Percentiles rank a stretch among this genome's conserved stretches.
Evolutionary conservation across 164 flowering plant genomes (phyloP).

Genomic region (Tetrastigma voinierianum): DNA sequence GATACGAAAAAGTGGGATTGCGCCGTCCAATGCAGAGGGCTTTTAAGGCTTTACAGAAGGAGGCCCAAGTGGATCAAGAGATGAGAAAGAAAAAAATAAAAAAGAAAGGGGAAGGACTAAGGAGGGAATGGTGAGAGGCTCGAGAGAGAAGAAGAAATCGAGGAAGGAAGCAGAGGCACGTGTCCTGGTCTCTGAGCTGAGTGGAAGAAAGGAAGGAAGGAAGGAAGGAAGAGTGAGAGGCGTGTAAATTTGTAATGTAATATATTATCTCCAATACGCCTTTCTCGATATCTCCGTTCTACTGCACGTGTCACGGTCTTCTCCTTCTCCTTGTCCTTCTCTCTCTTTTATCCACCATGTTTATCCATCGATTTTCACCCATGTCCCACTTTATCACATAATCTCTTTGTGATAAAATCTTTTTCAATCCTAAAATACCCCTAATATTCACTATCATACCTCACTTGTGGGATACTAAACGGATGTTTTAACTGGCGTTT

Average conservation of each 20-base stretch:
- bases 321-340: background rate
- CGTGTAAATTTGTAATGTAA: no score
- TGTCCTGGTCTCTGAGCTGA: constrained; percentile 32
- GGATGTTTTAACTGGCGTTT: no score
- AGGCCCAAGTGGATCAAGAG: background rate
- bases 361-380: background rate
- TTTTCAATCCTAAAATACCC: no score
- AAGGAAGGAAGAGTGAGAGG: constrained; percentile 1
- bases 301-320: constrained; percentile 51
- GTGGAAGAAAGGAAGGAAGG: no score
- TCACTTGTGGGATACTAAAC: no score
- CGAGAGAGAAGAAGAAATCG: constrained; percentile 14
- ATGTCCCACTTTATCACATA: background rate
- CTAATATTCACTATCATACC: no score
- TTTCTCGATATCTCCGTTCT: constrained; percentile 24
- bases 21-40: constrained; percentile 7
- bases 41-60: background rate
- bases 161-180: constrained; percentile 33
- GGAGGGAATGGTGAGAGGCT: constrained; percentile 11
- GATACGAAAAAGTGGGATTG: background rate
- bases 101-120: background rate
- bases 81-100: constrained; percentile 2
- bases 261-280: constrained; percentile 16
- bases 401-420: no score
- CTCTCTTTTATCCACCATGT: background rate